These are phyloP conservation scores for Rehmannia glutinosa DNA, from an alignment of 257 asterid species.

Conservation along the genomic window DNA sequence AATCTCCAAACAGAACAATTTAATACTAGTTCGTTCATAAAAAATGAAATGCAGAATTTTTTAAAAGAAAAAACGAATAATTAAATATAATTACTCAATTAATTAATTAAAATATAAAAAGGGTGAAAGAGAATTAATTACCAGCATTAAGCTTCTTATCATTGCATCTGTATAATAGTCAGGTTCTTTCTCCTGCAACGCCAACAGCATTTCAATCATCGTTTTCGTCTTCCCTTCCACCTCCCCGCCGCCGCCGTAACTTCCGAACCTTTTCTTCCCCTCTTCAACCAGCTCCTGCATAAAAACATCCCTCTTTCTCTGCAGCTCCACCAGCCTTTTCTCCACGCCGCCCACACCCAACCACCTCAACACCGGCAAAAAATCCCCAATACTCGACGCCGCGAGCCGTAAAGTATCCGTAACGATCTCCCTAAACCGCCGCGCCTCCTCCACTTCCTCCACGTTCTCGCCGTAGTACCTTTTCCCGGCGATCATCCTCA, in stretches of 20 bases:
- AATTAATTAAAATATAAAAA: neutral
- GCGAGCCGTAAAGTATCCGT: slow-evolving; percentile 26
- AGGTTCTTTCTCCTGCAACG: slow-evolving; percentile 46
- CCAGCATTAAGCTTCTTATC: slow-evolving; percentile 46
- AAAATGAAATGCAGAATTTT: no score
- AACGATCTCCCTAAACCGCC: slow-evolving; percentile 39
- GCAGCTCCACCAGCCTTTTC: slow-evolving; percentile 33
- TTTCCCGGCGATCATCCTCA: slow-evolving; percentile 58
- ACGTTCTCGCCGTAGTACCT: slow-evolving; percentile 39
- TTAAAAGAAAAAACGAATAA: no score
- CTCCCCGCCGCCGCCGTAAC: slow-evolving; percentile 4
- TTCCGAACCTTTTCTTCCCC: slow-evolving; percentile 24
- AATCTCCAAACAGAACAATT: no score
- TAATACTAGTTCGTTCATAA: no score
- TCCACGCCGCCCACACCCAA: slow-evolving; percentile 38
- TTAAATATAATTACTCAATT: neutral
- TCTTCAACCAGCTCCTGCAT: slow-evolving; percentile 48
- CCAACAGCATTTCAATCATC: slow-evolving; percentile 39
- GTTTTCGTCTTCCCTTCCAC: slow-evolving; percentile 30
- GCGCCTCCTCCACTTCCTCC: slow-evolving; percentile 40
- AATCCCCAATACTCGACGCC: slow-evolving; percentile 30
- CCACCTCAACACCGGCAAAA: slow-evolving; percentile 41
- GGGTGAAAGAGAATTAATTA: neutral
- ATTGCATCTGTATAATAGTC: slow-evolving; percentile 42
- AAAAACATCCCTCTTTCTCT: slow-evolving; percentile 35